phyloP scores from a whole-genome alignment of 345 rosid species.

The Conringia planisiliqua region DNA sequence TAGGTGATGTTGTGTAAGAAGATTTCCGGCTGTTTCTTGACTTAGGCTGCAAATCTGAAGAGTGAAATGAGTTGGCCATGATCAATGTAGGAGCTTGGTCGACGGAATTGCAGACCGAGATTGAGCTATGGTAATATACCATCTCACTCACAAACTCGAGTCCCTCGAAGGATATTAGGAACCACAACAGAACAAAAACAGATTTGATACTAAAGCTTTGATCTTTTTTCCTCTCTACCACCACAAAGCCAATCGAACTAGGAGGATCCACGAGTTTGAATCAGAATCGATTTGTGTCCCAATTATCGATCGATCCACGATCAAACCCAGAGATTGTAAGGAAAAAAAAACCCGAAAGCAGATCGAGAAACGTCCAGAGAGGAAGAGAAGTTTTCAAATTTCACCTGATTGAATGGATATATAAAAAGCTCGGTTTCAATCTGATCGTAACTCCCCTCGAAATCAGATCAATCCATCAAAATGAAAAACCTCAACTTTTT shows the following conservation, averaged over 20 bases:
- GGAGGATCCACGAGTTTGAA: not conserved
- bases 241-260: not conserved
- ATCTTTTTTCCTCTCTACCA: not conserved
- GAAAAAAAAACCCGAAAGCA: not conserved
- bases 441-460: not conserved
- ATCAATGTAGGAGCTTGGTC: conserved; percentile 55
- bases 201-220: not conserved
- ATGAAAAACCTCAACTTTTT: not conserved
- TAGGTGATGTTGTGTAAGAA: conserved; percentile 33
- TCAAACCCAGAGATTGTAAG: not conserved
- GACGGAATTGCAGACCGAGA: conserved; percentile 85
- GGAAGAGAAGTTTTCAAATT: not conserved
- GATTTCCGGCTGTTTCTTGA: conserved; percentile 41
- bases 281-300: conserved; percentile 1
- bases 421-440: not conserved
- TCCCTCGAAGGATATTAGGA: conserved; percentile 20
- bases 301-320: conserved; percentile 12
- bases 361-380: not conserved
- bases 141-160: conserved; percentile 50
- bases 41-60: conserved; percentile 42
- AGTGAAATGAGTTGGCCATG: conserved; percentile 60
- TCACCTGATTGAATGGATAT: conserved; percentile 12
- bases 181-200: not conserved
- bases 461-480: conserved; percentile 1
- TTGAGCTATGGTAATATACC: conserved; percentile 77